A percentile compares a stretch with the other conserved stretches of the same genome.
phyloP scores from a whole-genome alignment of 164 flowering plant genomes.

The Vitis labrusca region DNA sequence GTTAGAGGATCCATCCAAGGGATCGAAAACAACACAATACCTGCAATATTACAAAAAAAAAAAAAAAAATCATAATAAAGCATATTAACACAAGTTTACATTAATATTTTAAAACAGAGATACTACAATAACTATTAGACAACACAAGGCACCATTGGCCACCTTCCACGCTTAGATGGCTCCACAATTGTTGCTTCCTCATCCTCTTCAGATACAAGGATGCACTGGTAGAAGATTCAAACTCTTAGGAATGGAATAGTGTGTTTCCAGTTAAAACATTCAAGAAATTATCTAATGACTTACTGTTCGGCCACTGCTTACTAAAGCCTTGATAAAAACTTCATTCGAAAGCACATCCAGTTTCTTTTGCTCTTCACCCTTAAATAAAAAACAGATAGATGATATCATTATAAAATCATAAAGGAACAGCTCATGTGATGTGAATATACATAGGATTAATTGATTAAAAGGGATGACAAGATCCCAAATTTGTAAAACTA shows the following conservation, averaged over 20 bases:
- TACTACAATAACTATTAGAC: neutral
- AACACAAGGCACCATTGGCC: conserved; percentile 13
- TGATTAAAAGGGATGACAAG: too few relatives aligned
- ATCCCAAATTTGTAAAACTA: too few relatives aligned
- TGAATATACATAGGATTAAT: too few relatives aligned
- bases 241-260: neutral
- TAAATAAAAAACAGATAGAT: neutral
- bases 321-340: conserved; percentile 86
- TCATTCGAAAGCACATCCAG: conserved; percentile 96
- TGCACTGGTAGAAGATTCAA: conserved; percentile 48
- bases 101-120: neutral
- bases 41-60: conserved; percentile 31
- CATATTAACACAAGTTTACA: neutral
- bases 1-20: conserved; percentile 98
- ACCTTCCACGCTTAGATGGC: conserved; percentile 84
- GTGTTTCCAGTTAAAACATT: neutral
- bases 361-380: conserved; percentile 99
- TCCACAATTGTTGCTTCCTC: conserved; percentile 94
- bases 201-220: conserved; percentile 98
- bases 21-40: conserved; percentile 90
- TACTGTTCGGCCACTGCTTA: conserved; percentile 96
- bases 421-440: neutral
- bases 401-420: neutral
- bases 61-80: neutral
- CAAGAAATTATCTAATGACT: conserved; percentile 25